phyloP scores from a whole-genome alignment of 495 filamentous ascomycete genomes.

The Saxispiralis lemnorum region DNA sequence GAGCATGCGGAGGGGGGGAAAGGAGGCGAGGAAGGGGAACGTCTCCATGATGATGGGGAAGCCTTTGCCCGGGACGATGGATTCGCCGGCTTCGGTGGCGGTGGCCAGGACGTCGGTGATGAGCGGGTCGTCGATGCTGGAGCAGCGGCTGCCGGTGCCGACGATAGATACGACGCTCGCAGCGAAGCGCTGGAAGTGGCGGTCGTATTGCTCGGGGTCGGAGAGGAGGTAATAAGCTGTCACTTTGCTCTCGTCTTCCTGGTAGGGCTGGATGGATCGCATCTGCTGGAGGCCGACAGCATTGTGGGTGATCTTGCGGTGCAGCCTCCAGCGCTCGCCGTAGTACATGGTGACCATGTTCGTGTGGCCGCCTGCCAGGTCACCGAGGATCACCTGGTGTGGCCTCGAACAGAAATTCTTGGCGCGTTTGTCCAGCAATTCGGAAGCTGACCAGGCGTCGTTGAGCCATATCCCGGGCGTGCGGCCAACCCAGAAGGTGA shows the following conservation, averaged over 20 bases:
- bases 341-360: conserved; percentile 44
- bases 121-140: conserved; percentile 27
- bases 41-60: conserved; percentile 33
- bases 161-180: conserved; percentile 31
- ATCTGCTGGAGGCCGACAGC: conserved; percentile 43
- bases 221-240: conserved; percentile 25
- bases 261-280: conserved; percentile 38
- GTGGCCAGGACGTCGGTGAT: conserved; percentile 36
- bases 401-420: conserved; percentile 35
- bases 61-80: conserved; percentile 44
- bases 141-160: conserved; percentile 26
- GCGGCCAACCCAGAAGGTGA: conserved; percentile 45
- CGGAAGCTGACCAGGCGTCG: conserved; percentile 41
- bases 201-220: conserved; percentile 25
- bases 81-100: conserved; percentile 40
- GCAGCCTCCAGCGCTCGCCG: conserved; percentile 41
- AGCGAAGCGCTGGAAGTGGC: conserved; percentile 28
- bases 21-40: conserved; percentile 34
- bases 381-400: conserved; percentile 36
- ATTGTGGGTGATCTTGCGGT: conserved; percentile 44
- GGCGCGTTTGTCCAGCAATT: conserved; percentile 36
- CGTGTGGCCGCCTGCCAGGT: conserved; percentile 36
- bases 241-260: conserved; percentile 36
- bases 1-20: conserved; percentile 45
- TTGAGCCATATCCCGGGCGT: conserved; percentile 50